Conservation (phyloP, 805 yeast genomes). For the Saitoella complicata region DNA sequence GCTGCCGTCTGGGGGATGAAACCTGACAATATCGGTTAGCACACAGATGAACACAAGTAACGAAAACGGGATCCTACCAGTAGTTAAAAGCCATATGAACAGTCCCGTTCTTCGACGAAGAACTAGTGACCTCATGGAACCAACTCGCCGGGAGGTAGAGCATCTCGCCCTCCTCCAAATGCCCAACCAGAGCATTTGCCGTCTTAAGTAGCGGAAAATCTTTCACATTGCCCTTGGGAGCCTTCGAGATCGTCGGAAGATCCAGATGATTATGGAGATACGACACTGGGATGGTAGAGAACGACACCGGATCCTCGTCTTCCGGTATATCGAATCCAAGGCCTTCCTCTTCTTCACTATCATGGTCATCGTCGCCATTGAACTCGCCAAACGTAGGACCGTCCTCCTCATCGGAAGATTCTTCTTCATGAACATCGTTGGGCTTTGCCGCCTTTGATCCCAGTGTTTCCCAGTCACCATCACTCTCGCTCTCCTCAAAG, state of each 20-base stretch:
- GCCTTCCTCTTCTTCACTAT: background rate
- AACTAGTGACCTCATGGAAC: slow-evolving; percentile 24
- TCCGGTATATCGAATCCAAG: background rate
- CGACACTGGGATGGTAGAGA: background rate
- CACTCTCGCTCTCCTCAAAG: background rate
- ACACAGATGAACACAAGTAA: too few relatives aligned
- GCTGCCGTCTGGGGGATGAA: too few relatives aligned
- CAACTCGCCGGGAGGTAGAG: slow-evolving; percentile 26
- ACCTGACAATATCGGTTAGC: too few relatives aligned
- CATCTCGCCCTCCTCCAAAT: slow-evolving; percentile 22
- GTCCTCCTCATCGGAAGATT: background rate
- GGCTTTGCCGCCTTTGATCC: background rate
- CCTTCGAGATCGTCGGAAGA: background rate
- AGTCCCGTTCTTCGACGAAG: slow-evolving; percentile 5
- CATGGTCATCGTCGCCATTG: background rate
- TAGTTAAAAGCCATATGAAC: slow-evolving; percentile 2
- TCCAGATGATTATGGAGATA: background rate
- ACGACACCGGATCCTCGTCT: background rate
- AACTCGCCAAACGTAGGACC: background rate
- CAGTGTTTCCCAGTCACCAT: background rate
- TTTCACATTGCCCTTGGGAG: background rate
- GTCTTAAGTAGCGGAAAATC: background rate
- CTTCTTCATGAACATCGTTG: background rate
- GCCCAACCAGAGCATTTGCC: slow-evolving; percentile 11
- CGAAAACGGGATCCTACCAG: slow-evolving; percentile 1